phyloP scores from a whole-genome alignment of 148 eudicot species.

The Fagopyrum homotropicum region DNA sequence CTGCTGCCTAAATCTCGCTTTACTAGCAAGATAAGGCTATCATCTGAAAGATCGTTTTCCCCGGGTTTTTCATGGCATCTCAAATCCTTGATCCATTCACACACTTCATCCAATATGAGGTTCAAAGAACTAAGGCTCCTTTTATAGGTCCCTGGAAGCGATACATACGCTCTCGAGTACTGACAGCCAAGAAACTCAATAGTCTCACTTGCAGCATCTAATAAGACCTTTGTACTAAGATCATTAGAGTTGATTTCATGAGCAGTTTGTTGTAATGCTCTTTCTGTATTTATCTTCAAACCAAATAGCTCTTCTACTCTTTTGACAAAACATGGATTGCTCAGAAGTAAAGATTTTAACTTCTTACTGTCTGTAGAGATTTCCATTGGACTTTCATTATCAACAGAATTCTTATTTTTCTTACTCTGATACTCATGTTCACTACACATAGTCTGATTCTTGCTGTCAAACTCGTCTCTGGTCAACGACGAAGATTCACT shows the following conservation, averaged over 20 bases:
- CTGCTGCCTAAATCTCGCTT: constrained; percentile 28
- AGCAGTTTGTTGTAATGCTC: neutral
- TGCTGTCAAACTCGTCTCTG: neutral
- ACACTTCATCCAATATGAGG: constrained; percentile 27
- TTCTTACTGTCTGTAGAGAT: neutral
- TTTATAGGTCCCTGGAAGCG: neutral
- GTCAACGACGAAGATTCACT: neutral
- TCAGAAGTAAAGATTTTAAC: constrained; percentile 18
- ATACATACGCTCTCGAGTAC: constrained; percentile 9
- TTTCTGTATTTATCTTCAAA: constrained; percentile 10
- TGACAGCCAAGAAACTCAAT: constrained; percentile 22
- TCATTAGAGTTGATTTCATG: too few relatives aligned
- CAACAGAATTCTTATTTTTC: neutral
- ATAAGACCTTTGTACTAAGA: constrained; percentile 3
- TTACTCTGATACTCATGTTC: neutral
- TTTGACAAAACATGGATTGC: constrained; percentile 24
- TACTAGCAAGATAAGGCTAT: constrained; percentile 21
- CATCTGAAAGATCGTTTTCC: constrained; percentile 11
- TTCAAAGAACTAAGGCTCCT: constrained; percentile 13
- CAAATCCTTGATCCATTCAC: constrained; percentile 23
- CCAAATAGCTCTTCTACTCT: constrained; percentile 27
- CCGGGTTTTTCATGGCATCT: neutral
- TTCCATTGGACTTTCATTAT: neutral
- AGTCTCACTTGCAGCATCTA: constrained; percentile 41
- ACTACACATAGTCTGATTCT: neutral